Conservation (phyloP, 345 rosid genomes). For the Sonneratia alba region DNA sequence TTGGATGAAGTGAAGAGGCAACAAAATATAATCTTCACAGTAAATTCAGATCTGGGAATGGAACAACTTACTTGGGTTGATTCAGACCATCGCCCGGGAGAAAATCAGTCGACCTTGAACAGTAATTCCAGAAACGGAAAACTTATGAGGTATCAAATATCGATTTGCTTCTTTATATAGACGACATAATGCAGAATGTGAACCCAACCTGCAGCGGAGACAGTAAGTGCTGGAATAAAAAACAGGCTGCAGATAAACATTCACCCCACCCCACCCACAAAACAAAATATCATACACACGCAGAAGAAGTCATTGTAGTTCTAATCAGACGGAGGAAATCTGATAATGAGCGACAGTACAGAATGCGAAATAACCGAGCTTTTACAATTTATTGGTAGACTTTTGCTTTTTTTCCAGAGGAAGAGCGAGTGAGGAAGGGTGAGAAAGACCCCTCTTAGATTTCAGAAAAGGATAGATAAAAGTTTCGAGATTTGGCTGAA, state of each 20-base stretch:
- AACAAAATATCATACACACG: neutral
- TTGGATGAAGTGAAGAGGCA: neutral
- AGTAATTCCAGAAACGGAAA: neutral
- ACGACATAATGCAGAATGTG: neutral
- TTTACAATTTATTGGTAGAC: neutral
- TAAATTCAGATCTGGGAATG: constrained; percentile 53
- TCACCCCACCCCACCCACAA: neutral
- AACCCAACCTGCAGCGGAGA: neutral
- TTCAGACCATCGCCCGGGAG: neutral
- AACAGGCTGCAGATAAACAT: neutral
- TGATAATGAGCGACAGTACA: neutral
- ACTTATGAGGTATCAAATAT: neutral
- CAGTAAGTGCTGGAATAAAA: neutral
- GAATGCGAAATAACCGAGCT: neutral
- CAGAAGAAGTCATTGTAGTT: neutral
- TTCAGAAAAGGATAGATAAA: neutral
- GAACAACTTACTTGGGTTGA: constrained; percentile 36
- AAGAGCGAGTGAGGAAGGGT: neutral
- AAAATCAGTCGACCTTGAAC: neutral
- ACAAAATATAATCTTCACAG: neutral
- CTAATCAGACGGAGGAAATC: neutral
- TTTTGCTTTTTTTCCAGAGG: neutral
- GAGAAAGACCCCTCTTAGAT: neutral
- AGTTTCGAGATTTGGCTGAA: constrained; percentile 4
- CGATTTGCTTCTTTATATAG: neutral